A percentile compares a stretch with the other conserved stretches of the same genome.
phyloP scores from a whole-genome alignment of 441 rosid genomes.

The Gossypium armourianum region DNA sequence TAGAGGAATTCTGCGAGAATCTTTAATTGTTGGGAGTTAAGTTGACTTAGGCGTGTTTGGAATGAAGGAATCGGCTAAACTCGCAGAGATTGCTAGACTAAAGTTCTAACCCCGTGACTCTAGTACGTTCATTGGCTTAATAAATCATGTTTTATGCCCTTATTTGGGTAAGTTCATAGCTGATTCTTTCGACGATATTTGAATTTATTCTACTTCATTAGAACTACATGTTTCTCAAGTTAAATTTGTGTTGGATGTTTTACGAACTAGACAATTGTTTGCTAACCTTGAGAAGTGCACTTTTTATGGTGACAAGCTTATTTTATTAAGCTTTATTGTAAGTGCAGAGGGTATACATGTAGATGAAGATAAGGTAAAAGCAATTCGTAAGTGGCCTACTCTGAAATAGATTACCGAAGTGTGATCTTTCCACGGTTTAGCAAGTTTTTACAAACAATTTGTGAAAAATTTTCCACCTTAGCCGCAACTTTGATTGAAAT shows the following conservation, averaged over 20 bases:
- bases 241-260: background rate
- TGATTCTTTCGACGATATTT: background rate
- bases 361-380: background rate
- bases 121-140: background rate
- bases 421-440: background rate
- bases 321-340: background rate
- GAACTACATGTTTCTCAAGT: background rate
- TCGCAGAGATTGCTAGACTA: background rate
- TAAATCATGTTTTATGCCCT: background rate
- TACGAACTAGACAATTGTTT: background rate
- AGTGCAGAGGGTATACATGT: background rate
- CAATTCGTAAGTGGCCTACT: background rate
- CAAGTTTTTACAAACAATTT: background rate
- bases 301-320: background rate
- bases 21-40: background rate
- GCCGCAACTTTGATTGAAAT: background rate
- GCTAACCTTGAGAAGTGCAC: background rate
- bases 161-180: background rate
- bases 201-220: background rate
- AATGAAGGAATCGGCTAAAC: background rate
- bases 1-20: background rate
- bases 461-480: background rate
- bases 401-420: background rate
- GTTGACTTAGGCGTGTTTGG: background rate
- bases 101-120: background rate